Percentiles rank a stretch among this genome's conserved stretches.
Conservation (phyloP, 2,329 filamentous ascomycete genomes). For the Aspergillus fumigatiaffinis region DNA sequence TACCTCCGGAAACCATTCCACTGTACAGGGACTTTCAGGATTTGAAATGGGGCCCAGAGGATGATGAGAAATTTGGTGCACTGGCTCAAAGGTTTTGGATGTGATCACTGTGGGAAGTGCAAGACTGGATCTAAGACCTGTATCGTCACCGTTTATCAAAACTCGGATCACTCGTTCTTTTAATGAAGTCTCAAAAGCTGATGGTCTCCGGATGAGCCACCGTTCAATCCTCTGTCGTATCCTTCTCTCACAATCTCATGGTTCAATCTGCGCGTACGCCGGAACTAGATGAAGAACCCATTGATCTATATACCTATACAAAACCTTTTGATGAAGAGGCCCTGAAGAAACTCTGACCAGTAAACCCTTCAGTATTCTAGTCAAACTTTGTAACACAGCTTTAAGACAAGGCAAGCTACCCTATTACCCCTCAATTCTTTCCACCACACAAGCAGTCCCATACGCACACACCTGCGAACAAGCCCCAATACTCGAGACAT, state of each 20-base stretch:
- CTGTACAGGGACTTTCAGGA: slow-evolving; percentile 17
- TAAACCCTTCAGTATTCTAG: not conserved
- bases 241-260: too few relatives aligned
- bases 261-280: too few relatives aligned
- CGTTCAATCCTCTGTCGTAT: too few relatives aligned
- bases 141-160: not conserved
- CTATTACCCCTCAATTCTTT: not conserved
- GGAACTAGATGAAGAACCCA: too few relatives aligned
- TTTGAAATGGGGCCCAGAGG: slow-evolving; percentile 12
- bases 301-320: too few relatives aligned
- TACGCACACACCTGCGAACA: not conserved
- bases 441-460: not conserved
- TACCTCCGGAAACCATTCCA: slow-evolving; percentile 14
- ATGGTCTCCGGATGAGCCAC: not conserved
- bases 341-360: not conserved
- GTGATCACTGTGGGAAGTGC: not conserved
- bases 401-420: not conserved
- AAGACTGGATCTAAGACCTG: not conserved
- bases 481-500: not conserved
- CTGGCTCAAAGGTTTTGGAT: slow-evolving; percentile 15
- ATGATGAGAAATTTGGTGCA: slow-evolving; percentile 14
- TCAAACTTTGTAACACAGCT: not conserved
- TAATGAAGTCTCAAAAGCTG: too few relatives aligned
- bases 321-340: too few relatives aligned
- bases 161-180: not conserved